phyloP scores from a whole-genome alignment of 106 monocot genomes.

The Gastrodia elata region DNA sequence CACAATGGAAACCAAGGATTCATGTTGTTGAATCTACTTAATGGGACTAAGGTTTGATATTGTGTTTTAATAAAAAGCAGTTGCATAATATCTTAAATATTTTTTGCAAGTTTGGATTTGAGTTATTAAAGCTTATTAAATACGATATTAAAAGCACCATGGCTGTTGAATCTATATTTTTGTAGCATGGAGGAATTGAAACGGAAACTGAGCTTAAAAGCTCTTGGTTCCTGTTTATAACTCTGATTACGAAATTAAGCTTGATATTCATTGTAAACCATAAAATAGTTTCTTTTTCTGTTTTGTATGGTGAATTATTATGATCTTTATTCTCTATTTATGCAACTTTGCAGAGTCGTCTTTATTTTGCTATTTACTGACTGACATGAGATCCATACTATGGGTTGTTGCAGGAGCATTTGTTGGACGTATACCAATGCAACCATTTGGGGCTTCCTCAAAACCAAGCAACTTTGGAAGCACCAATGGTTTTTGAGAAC shows the following conservation, averaged over 20 bases:
- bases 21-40: no score
- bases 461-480: not conserved
- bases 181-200: not conserved
- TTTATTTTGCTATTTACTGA: not conserved
- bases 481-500: conserved; percentile 2
- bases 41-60: no score
- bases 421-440: conserved; percentile 21
- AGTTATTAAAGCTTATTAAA: not conserved
- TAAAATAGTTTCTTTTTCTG: not conserved
- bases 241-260: not conserved
- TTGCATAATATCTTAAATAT: not conserved
- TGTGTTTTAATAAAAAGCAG: no score
- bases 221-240: not conserved
- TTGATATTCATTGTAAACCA: not conserved
- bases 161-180: not conserved
- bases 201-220: not conserved
- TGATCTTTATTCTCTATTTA: not conserved
- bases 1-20: no score
- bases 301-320: not conserved
- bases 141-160: not conserved
- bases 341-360: not conserved
- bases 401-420: conserved; percentile 22
- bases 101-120: not conserved
- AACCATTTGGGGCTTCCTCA: conserved; percentile 18
- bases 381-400: not conserved